Evolutionary conservation across 2,329 filamentous ascomycete species (phyloP).

Genomic region (Alternaria viburni): DNA sequence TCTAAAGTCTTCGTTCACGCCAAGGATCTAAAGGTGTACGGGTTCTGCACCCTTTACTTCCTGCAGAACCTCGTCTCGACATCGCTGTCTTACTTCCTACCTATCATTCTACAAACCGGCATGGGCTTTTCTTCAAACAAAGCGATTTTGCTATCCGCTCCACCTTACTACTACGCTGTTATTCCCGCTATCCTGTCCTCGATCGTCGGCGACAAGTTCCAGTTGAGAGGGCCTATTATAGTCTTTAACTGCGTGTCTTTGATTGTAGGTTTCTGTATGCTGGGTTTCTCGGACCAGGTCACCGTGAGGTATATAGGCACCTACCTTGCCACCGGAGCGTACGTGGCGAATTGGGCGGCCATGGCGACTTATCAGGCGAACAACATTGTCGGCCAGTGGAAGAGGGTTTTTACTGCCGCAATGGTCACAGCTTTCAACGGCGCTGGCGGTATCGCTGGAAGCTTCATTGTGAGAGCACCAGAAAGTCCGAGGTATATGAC

Average conservation of each 20-base stretch:
- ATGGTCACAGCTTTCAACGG: slow-evolving; percentile 67
- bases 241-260: slow-evolving; percentile 68
- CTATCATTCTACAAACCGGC: slow-evolving; percentile 61
- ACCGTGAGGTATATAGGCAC: slow-evolving; percentile 69
- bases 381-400: slow-evolving; percentile 63
- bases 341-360: slow-evolving; percentile 73
- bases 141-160: slow-evolving; percentile 67
- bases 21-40: slow-evolving; percentile 67
- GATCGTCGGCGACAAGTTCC: slow-evolving; percentile 65
- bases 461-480: slow-evolving; percentile 66
- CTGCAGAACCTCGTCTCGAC: slow-evolving; percentile 71
- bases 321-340: slow-evolving; percentile 70
- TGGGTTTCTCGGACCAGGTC: slow-evolving; percentile 66
- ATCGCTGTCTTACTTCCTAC: slow-evolving; percentile 69
- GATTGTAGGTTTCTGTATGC: slow-evolving; percentile 69
- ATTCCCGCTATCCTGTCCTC: slow-evolving; percentile 69
- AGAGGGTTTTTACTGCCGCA: slow-evolving; percentile 67
- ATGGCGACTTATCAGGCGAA: slow-evolving; percentile 64
- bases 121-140: slow-evolving; percentile 53
- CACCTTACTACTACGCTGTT: slow-evolving; percentile 72
- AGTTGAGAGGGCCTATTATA: slow-evolving; percentile 68
- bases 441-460: slow-evolving; percentile 68
- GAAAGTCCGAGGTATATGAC: slow-evolving; percentile 70
- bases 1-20: slow-evolving; percentile 63
- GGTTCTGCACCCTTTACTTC: slow-evolving; percentile 70